Evolutionary conservation across 1,139 yeast species (phyloP).

Genomic region (Nakaseomyces glabratus): DNA sequence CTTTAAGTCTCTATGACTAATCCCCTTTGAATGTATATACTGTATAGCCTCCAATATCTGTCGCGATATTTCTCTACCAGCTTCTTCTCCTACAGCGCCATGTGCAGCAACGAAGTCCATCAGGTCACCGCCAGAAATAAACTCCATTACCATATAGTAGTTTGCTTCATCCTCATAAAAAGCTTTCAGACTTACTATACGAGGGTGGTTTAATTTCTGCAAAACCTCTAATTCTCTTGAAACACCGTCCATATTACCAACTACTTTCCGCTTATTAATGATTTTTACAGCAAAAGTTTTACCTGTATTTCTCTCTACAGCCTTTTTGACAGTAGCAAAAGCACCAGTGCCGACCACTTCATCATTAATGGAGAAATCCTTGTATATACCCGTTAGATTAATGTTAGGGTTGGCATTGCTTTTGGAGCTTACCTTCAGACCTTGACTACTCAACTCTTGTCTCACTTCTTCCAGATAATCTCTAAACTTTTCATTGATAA

Average conservation of each 20-base stretch:
- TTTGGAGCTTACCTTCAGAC: conserved; percentile 9
- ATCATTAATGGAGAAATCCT: conserved; percentile 67
- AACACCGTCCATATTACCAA: conserved; percentile 75
- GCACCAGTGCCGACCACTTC: conserved; percentile 95
- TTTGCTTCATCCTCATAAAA: conserved; percentile 75
- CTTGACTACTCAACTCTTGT: neutral
- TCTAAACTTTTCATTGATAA: conserved; percentile 38
- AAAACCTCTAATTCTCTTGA: conserved; percentile 78
- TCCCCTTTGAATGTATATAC: conserved; percentile 81
- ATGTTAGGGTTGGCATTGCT: neutral
- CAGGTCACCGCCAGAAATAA: conserved; percentile 92
- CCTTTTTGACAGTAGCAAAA: conserved; percentile 89
- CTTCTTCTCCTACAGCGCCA: conserved; percentile 86
- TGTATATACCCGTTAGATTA: conserved; percentile 44
- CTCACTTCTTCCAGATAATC: conserved; percentile 16
- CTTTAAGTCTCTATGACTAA: conserved; percentile 87
- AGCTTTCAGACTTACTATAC: conserved; percentile 72
- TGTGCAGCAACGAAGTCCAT: conserved; percentile 92
- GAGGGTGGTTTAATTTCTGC: conserved; percentile 68
- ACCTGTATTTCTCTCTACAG: conserved; percentile 77
- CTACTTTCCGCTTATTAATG: conserved; percentile 69
- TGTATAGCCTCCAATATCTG: conserved; percentile 79
- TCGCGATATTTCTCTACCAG: conserved; percentile 73
- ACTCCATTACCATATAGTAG: conserved; percentile 88
- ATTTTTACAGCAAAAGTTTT: conserved; percentile 84